Conservation (phyloP, 305 asterid genomes). For the Rubia occidens region DNA sequence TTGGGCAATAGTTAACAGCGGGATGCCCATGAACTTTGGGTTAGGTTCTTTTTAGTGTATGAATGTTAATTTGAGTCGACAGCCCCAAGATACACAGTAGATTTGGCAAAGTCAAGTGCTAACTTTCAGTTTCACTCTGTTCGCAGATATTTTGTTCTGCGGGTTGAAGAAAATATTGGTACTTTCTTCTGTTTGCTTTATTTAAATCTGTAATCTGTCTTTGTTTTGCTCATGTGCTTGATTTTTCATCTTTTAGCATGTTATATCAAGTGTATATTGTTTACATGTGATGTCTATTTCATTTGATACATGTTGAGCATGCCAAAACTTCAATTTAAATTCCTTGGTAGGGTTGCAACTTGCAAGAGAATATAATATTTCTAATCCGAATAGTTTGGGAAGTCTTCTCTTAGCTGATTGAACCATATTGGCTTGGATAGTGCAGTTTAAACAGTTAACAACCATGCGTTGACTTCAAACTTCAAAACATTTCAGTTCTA, state of each 20-base stretch:
- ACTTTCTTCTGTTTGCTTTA: slow-evolving; percentile 19
- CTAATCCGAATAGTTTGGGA: not conserved
- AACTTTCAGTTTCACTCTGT: slow-evolving; percentile 14
- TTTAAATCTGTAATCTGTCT: slow-evolving; percentile 10
- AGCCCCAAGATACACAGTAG: not conserved
- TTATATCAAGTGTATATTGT: not conserved
- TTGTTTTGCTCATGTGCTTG: slow-evolving; percentile 1
- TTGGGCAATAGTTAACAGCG: not conserved
- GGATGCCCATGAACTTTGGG: not conserved
- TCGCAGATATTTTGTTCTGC: slow-evolving; percentile 91
- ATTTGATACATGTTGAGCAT: not conserved
- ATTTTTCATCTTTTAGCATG: slow-evolving; percentile 3
- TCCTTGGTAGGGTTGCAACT: slow-evolving; percentile 1
- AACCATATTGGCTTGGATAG: not conserved
- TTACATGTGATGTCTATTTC: not conserved
- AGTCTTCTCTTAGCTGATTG: not conserved
- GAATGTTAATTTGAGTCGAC: not conserved
- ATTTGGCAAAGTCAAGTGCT: slow-evolving; percentile 5
- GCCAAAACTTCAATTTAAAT: not conserved
- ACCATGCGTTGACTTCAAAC: not conserved
- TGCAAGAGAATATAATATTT: not conserved
- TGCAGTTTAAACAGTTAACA: not conserved
- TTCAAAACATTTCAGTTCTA: not conserved
- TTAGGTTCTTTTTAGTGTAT: not conserved
- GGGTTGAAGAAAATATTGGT: slow-evolving; percentile 92